These are phyloP conservation scores for Penicillium robsamsonii DNA, from an alignment of 495 filamentous ascomycete genomes.

Conservation along the genomic window DNA sequence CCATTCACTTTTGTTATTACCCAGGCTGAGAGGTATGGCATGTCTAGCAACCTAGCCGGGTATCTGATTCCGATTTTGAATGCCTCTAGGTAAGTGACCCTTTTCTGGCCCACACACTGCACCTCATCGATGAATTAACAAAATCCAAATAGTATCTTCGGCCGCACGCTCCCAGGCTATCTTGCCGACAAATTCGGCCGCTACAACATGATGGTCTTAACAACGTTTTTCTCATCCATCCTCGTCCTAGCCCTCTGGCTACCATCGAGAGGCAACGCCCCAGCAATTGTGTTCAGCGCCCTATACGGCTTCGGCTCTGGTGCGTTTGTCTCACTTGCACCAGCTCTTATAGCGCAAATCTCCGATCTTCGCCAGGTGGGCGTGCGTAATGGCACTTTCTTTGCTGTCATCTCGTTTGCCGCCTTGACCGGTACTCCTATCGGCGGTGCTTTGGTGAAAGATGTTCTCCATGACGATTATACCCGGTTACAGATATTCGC, in stretches of 20 bases:
- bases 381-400: slow-evolving; percentile 65
- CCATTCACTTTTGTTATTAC: slow-evolving; percentile 72
- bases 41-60: slow-evolving; percentile 54
- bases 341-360: slow-evolving; percentile 65
- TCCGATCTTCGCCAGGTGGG: slow-evolving; percentile 72
- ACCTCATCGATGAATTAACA: background rate
- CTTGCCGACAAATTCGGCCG: slow-evolving; percentile 69
- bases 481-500: slow-evolving; percentile 63
- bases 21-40: slow-evolving; percentile 56
- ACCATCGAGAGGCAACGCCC: slow-evolving; percentile 55
- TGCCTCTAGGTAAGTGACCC: slow-evolving; percentile 52
- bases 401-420: slow-evolving; percentile 61
- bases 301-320: slow-evolving; percentile 74
- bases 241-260: slow-evolving; percentile 70
- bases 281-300: slow-evolving; percentile 63
- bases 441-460: slow-evolving; percentile 62
- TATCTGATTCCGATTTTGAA: slow-evolving; percentile 75
- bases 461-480: slow-evolving; percentile 54
- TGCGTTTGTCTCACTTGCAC: slow-evolving; percentile 62
- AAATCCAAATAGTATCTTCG: slow-evolving; percentile 52
- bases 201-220: slow-evolving; percentile 70
- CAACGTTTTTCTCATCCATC: slow-evolving; percentile 57
- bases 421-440: slow-evolving; percentile 70
- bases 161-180: slow-evolving; percentile 72
- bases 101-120: background rate